Evolutionary conservation across 768 basidiomycete species (phyloP), one percentile per base, ranked within the genome.

Genomic region (Leccinum truebloodii): DNA sequence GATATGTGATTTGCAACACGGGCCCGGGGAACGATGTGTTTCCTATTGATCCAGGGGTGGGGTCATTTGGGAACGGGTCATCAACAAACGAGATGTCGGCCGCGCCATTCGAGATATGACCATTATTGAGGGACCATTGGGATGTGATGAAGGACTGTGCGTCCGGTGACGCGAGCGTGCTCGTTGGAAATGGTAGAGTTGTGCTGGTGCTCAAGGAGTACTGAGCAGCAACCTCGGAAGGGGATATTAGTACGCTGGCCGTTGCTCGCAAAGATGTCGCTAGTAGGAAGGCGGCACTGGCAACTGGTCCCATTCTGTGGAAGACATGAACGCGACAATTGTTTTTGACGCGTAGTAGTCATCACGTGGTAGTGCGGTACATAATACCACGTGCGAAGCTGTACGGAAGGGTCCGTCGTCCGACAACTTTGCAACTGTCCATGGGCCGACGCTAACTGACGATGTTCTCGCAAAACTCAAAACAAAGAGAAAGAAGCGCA

Each of bases 1-100:
- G 82, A 67, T 92, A 92, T 1, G 84, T 87, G 14, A 87, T 83
- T 68, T 82, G 80, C 24, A 90, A 77, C 8, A 80, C 81, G 4
- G 79, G 74, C 13, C 66, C 63, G 7, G 59, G 26, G 54, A 13
- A 48, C 28, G 71, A 63, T 4, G 76, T 70, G 8, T 73, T 66
- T 13, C 65, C 59, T 60, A 24, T 54, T 53, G 57, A 69, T 52
- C 73, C 77, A 2, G 80, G 74, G 1, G 74, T 75, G 8, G 79
- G 74, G 9, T 77, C 73, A 58, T 76, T 76, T 6, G 88, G 84
- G 73, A 87, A 91, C 0, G 89, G 87, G 68, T 92, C 88, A 16
- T 67, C 58, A 51, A 90, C 86, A 69, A 91, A 91, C 8, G 77
- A 78, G 58, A 90, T 71, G 65, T 88, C 81, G 51, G 73, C 63